Conservation (phyloP, 139 green algal species). For the Tetradesmus obliquus region DNA sequence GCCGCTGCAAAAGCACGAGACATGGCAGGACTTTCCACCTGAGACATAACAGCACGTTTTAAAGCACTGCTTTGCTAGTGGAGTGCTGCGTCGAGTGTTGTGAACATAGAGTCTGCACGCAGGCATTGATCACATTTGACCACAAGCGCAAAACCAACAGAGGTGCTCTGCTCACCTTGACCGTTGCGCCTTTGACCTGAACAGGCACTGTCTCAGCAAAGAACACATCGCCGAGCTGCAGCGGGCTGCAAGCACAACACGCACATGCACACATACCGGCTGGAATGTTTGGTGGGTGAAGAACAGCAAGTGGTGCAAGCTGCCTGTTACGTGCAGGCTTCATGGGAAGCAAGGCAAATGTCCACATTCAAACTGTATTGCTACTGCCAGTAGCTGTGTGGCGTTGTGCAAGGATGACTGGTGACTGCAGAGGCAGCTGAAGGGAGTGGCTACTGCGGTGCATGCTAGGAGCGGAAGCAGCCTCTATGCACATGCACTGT, state of each 20-base stretch:
- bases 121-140: too few relatives aligned
- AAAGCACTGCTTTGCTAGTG: too few relatives aligned
- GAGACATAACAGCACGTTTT: too few relatives aligned
- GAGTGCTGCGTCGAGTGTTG: too few relatives aligned
- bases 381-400: neutral
- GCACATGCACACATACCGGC: neutral
- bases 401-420: neutral
- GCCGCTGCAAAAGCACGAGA: too few relatives aligned
- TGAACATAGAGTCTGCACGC: too few relatives aligned
- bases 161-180: neutral
- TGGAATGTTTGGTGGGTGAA: too few relatives aligned
- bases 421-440: neutral
- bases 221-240: neutral
- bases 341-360: neutral
- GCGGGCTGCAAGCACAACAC: neutral
- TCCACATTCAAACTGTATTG: neutral
- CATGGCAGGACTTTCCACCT: too few relatives aligned
- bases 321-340: neutral
- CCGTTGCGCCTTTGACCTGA: neutral
- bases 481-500: neutral
- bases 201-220: neutral
- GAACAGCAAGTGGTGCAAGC: neutral
- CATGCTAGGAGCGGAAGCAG: neutral
- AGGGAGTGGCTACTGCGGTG: neutral
- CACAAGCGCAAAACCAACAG: too few relatives aligned